Base-by-base conservation (phyloP, 371 early-diverging fungal species). In the Chytridium lagenaria region DNA sequence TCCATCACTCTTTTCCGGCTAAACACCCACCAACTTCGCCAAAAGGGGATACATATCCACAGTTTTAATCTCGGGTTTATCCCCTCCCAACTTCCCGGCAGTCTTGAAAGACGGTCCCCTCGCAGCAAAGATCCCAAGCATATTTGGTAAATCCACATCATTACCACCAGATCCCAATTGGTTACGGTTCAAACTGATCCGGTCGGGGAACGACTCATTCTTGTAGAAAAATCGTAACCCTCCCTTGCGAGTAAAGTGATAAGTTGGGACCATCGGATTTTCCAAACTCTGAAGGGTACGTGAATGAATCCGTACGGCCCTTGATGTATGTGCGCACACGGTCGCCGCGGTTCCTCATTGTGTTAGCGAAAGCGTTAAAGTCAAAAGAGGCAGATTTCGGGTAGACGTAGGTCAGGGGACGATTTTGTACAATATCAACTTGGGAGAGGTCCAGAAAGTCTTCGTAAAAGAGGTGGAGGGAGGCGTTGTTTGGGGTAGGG, bases 361-460 rank as follows among this genome's bases (percentile, higher is more conserved):
- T n/a, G 10, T 23, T 2, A 2, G 5, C 38, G 22, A 40, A 40
- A 37, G 66, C 66, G 44, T 16, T 44, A 30, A n/a, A 66, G 44
- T 66, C 66, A 26, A 44, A 36, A 22, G 7, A n/a, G 71, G 10
- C n/a, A 39, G 2, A n/a, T 12, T 40, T 36, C 26, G 65, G 63
- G 65, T 71, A 71, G 3, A 71, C 34, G 64, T 49, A 64, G 34
- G 51, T 64, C 64, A 71, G 61, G 34, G 71, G 71, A 19, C 71
- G 44, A 64, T 71, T 71, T 26, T 71, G 71, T 15, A 71, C 71
- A 50, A 71, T 50, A n/a, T 61, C 50, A 7, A 44, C 49, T 10
- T 38, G 30, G 44, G 39, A 22, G 44, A 66, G 12, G 39, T 55
- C 31, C 23, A 64, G 23, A 50, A 44, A 36, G 64, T 71, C 71